phyloP scores from a whole-genome alignment of 306 rosid species.

The Macrotyloma uniflorum region DNA sequence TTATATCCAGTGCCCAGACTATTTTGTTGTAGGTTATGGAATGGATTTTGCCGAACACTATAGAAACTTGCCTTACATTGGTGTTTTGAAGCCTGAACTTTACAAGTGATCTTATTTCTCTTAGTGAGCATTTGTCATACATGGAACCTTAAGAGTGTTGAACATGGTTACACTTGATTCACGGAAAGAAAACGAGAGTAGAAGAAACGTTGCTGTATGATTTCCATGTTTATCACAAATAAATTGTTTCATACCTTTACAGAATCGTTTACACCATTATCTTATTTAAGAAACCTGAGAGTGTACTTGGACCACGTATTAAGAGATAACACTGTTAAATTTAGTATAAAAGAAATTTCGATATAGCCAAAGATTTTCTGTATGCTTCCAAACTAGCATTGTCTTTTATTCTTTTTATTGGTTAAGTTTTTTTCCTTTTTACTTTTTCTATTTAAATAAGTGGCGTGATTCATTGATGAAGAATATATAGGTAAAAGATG shows the following conservation, averaged over 20 bases:
- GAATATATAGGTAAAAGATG: too few relatives aligned
- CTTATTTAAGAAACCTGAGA: background rate
- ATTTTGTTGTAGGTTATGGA: constrained; percentile 92
- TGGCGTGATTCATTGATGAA: background rate
- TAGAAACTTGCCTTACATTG: constrained; percentile 87
- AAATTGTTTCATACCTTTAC: constrained; percentile 10
- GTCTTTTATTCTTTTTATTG: background rate
- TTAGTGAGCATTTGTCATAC: background rate
- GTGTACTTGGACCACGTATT: background rate
- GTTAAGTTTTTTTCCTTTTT: too few relatives aligned
- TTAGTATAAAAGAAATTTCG: background rate
- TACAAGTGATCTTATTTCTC: constrained; percentile 42
- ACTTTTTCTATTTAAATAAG: background rate
- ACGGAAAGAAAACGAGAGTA: background rate
- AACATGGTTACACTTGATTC: background rate
- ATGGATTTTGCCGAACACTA: constrained; percentile 82
- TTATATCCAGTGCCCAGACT: constrained; percentile 79
- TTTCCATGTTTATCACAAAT: background rate
- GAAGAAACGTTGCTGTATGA: background rate
- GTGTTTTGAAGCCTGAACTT: constrained; percentile 81
- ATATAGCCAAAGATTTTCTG: background rate
- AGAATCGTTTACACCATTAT: background rate
- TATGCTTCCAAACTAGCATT: background rate
- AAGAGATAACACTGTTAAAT: background rate
- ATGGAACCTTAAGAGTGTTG: background rate